A percentile compares a stretch with the other conserved stretches of the same genome.
Conservation (phyloP, 1,139 yeast genomes). For the Debaryomycetaceae sp. region DNA sequence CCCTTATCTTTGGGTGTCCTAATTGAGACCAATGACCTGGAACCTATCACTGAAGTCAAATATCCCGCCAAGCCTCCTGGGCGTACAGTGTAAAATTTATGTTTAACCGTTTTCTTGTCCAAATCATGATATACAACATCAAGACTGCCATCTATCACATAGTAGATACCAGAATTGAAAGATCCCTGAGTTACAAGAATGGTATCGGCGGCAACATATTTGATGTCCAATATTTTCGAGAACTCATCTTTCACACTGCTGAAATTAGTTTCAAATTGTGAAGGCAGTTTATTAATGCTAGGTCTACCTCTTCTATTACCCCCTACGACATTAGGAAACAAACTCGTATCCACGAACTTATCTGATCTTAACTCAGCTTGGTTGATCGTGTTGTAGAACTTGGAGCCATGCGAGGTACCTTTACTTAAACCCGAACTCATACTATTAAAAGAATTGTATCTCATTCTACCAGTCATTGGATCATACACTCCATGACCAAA, state of each 20-base stretch:
- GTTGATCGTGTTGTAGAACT: conserved; percentile 28
- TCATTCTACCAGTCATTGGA: conserved; percentile 7
- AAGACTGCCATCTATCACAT: conserved; percentile 72
- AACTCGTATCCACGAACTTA: background rate
- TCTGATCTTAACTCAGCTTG: conserved; percentile 14
- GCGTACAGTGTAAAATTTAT: conserved; percentile 51
- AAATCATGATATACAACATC: conserved; percentile 47
- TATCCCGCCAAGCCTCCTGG: conserved; percentile 90
- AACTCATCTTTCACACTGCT: conserved; percentile 61
- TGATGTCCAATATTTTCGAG: conserved; percentile 57
- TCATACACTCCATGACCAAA: conserved; percentile 12
- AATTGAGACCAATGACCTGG: conserved; percentile 71
- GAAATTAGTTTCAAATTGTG: conserved; percentile 25
- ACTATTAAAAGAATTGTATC: conserved; percentile 22
- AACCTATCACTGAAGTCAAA: conserved; percentile 74
- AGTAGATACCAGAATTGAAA: conserved; percentile 69
- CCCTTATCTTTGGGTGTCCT: conserved; percentile 51
- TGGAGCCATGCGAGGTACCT: conserved; percentile 12
- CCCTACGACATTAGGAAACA: background rate
- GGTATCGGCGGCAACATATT: conserved; percentile 51
- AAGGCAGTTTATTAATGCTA: conserved; percentile 10
- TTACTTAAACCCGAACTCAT: conserved; percentile 10
- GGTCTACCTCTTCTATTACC: background rate
- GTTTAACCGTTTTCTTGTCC: conserved; percentile 19
- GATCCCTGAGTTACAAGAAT: conserved; percentile 62